phyloP scores from a whole-genome alignment of 78 protist species.

The Cyanophora paradoxa region DNA sequence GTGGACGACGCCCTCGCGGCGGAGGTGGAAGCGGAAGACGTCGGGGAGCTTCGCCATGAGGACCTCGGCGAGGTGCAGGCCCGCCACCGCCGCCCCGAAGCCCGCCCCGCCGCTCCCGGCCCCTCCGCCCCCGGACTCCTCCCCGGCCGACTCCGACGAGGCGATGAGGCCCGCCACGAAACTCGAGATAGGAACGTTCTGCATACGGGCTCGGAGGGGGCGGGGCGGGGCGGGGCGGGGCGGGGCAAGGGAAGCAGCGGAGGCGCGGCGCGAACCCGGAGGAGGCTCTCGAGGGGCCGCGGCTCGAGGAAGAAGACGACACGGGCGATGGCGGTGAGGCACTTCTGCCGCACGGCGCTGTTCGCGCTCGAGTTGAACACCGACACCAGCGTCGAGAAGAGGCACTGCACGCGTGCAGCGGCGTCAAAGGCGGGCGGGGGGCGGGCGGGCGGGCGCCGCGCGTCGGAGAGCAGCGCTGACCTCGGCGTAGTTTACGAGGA shows the following conservation, averaged over 20 bases:
- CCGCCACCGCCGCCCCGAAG: not conserved
- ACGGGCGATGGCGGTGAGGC: no score
- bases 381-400: no score
- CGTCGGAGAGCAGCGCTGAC: not conserved
- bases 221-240: not conserved
- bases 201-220: not conserved
- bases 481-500: not conserved
- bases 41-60: constrained; percentile 23
- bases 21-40: not conserved
- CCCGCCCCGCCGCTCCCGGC: no score
- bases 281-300: no score
- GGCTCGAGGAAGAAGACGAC: no score
- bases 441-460: not conserved
- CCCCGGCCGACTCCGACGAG: not conserved
- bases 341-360: not conserved
- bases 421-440: not conserved
- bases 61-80: constrained; percentile 5
- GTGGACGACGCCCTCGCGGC: constrained; percentile 27
- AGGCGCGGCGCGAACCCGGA: no score
- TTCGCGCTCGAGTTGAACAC: not conserved
- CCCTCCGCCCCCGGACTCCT: no score
- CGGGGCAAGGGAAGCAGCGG: no score
- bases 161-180: constrained; percentile 7
- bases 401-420: not conserved
- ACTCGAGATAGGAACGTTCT: not conserved